Base-by-base conservation (phyloP, 2,329 filamentous ascomycete species). In the Claviceps quebecensis region DNA sequence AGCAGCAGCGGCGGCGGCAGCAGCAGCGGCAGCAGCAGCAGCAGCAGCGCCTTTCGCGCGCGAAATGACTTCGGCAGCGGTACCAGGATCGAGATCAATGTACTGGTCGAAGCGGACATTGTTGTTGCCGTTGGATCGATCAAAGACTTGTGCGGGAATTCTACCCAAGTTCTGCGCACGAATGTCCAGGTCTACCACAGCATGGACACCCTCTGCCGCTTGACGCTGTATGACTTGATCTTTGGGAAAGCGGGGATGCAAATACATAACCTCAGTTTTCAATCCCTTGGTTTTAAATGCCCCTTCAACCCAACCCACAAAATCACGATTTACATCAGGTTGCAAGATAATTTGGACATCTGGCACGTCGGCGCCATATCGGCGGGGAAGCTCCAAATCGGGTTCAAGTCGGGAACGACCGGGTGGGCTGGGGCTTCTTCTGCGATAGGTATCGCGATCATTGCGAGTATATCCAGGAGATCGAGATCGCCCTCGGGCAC, bases 51-150 rank as follows among this genome's bases (percentile, higher is more conserved):
- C 67, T 64, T 86, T 90, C 49, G 83, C 79, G 53, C 87, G 80
- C 43, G 84, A 65, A 52, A 95, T 85, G 16, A 97, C 78, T 58
- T 94, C 87, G 16, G 86, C 87, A 4, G 87, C 88, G 45, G 89
- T 81, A 5, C 72, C 67, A 0, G 89, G 86, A 38, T 94, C 85
- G 2, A 96, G 75, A 58, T 90, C 83, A 52, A 85, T 79, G 64
- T 97, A 97, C 63, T 94, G 85, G 59, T 95, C 87, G 63, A 87
- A 96, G 44, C 82, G 80, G 53, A 94, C 82, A 56, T 87, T 89
- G 59, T 79, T 79, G 17, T 74, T 72, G n/a, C 86, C 87, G 9
- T 74, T 76, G 41, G 80, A 84, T 26, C 89, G 83, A 66, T 95
- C 86, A 61, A 96, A 96, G 5, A 95, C 79, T 59, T 91, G 87